Base-by-base conservation (phyloP, 1,139 yeast species). In the Candida mesenterica region DNA sequence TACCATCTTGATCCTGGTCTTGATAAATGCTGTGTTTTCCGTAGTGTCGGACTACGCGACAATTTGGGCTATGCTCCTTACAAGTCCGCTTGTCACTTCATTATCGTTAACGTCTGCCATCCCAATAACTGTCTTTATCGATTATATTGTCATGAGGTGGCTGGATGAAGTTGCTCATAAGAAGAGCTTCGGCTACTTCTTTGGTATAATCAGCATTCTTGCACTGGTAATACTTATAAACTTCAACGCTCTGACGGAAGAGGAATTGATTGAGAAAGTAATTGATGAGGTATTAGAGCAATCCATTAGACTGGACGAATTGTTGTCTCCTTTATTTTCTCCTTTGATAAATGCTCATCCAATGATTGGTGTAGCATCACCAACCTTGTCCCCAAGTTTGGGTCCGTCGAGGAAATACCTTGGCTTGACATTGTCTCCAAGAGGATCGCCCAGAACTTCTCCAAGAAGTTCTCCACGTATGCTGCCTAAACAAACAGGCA, bases 81-180 rank as follows among this genome's bases (percentile, higher is more conserved):
- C 80, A 1, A 72, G 78, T 36, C 82, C 82, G 0, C 59, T 76
- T 38, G 68, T 75, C 7, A 71, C 78, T 2, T 66, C 79, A 6
- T 59, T 76, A 26, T 72, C 79, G 4, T 53, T 76, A 26, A 72
- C 80, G 0, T 63, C 76, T 1, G 71, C 76, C 0, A 72, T 76
- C 24, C 82, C 82, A 2, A 62, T 76, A 23, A 72, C 76, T 19
- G 72, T 76, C 38, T 61, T 71, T 38, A 54, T 71, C 13, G 78
- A 75, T 44, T 71, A 63, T 40, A 43, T 71, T 15, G 50, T 65
- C 3, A 40, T 63, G 25, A 44, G 46, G 9, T 28, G 23, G 23
- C 23, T 18, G 23, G 31, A 55, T 5, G 46, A 59, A 1, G 60
- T 55, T 10, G 53, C 47, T 5, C 37, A 45, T 7, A 43, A 46